phyloP scores from a whole-genome alignment of 805 yeast species.

The Grigorovia transvaalensis region DNA sequence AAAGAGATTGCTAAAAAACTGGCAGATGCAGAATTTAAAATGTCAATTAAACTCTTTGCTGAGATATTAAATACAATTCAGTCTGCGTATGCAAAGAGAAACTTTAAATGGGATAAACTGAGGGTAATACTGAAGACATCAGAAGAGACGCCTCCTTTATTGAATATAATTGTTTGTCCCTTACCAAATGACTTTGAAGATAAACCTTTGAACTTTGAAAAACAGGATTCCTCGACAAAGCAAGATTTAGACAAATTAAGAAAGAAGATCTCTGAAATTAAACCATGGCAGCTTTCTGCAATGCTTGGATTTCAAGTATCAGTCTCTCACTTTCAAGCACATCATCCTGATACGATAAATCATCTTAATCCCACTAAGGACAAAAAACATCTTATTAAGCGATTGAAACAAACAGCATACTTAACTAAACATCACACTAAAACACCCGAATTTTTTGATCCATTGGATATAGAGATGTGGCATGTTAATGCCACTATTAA shows the following conservation, averaged over 20 bases:
- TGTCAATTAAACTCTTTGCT: conserved; percentile 46
- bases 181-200: conserved; percentile 22
- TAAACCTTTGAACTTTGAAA: background rate
- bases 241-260: background rate
- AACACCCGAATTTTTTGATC: conserved; percentile 22
- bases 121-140: conserved; percentile 18
- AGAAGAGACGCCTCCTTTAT: conserved; percentile 14
- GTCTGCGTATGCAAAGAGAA: conserved; percentile 14
- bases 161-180: conserved; percentile 29
- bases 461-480: conserved; percentile 29
- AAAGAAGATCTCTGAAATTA: background rate
- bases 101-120: conserved; percentile 13
- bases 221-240: background rate
- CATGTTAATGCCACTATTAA: conserved; percentile 21
- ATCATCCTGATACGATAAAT: conserved; percentile 12
- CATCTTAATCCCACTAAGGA: conserved; percentile 30
- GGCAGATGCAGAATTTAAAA: conserved; percentile 60
- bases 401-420: conserved; percentile 24
- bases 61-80: conserved; percentile 33
- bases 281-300: background rate
- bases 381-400: conserved; percentile 38
- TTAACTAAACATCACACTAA: conserved; percentile 12
- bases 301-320: conserved; percentile 32
- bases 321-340: conserved; percentile 31
- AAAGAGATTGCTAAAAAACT: conserved; percentile 27